Evolutionary conservation across 2,329 filamentous ascomycete genomes (phyloP), one percentile per base, ranked within the genome.

Genomic region (Fusarium sp.): DNA sequence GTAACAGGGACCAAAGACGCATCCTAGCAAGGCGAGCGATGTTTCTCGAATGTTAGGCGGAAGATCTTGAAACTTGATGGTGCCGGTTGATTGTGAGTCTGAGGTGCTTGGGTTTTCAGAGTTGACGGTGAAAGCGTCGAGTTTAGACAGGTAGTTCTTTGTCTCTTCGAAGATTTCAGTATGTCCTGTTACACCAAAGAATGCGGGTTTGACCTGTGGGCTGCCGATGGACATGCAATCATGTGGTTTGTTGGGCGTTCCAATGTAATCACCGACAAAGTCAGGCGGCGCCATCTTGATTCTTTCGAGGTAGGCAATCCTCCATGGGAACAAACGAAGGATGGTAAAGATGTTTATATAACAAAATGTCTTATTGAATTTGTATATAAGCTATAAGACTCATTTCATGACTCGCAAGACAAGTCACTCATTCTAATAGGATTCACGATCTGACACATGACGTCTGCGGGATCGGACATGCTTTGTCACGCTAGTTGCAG

Each of bases 121-220:
- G 9, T 42, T 42, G 3, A n/a, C 14, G 6, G 45, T 42, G 1
- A 22, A 46, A 8, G 45, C 14, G 16, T 51, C 45, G 6, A 65
- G 52, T 3, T 65, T 55, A 16, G 40, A 65, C 1, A 65, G 40
- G 6, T 22, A 59, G 8, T 65, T 65, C 3, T 51, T 59, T 5
- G 62, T 50, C 22, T 65, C 60, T 38, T 65, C 40, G 1, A 65
- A 65, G 3, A 65, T 65, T 1, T 51, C 52, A 15, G 40, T 59
- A 6, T 65, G 62, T 0, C 62, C 52, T 9, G 30, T 50, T 11
- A 49, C 52, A 16, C 62, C 62, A 10, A 65, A 65, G 16, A 65
- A 65, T 3, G 45, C 29, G 1, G 62, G 62, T 3, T 32, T 64
- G 1, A 22, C 22, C 0, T 40, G 34, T 2, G 43, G 44, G 2